Base-by-base conservation (phyloP, 2,329 filamentous ascomycete genomes). In the Colletotrichum kahawae region DNA sequence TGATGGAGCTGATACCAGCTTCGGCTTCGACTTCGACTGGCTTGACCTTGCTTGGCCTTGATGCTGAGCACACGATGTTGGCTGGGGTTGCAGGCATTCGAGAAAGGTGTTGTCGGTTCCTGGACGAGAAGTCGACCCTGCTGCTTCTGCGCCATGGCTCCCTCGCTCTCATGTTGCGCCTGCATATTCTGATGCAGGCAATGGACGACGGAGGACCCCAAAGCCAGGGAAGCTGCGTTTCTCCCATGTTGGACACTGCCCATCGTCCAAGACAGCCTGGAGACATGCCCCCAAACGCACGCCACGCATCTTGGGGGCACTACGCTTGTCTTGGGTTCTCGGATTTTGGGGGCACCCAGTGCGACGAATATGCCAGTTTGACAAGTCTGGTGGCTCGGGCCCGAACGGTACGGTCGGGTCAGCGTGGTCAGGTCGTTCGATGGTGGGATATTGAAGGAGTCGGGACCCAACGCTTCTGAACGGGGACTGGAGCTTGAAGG, bases 371-470 rank as follows among this genome's bases (percentile, higher is more conserved):
- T 67, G 72, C 34, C 68, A 57, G 36, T 51, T 64, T 70, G 71
- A 36, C 63, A 64, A 31, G 38, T 63, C 60, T 38, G 31, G 36
- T 73, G 57, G 54, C 57, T 75, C 57, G 21, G 57, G 69, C 34
- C 21, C 34, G 63, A 64, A 67, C 60, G 24, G 33, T 12, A 27
- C 63, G 33, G 43, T 48, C 43, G 21, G 43, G 43, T 48, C 10
- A 48, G 43, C 21, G 21, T 21, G 21, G 43, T 38, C 36, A 9
- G 36, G 36, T 36, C 34, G 56, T 72, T 67, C 57, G 69, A 67
- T 59, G 57, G 69, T 43, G 33, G 67, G 57, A 73, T 31, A 75
- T 73, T 75, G 69, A 34, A 72, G 73, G 73, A 68, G 63, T 14
- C 48, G 21, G 10, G 63, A 67, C 57, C 48, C 69, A 68, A 59